Evolutionary conservation across 495 filamentous ascomycete species (phyloP).

Genomic region (Aspergillus sclerotioniger): DNA sequence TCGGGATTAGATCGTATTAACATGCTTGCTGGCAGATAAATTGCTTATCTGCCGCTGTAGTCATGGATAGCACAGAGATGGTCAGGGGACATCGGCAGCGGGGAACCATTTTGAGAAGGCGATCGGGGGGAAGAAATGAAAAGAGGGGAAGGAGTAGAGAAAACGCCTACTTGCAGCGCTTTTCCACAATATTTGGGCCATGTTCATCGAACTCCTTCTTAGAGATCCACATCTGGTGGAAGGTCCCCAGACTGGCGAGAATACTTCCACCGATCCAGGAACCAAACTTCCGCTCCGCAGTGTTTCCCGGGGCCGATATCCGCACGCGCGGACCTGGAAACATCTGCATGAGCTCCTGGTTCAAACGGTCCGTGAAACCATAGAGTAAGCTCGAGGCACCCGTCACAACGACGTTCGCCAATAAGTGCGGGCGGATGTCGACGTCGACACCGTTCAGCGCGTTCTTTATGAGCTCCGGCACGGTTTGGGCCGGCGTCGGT

Average conservation of each 20-base stretch:
- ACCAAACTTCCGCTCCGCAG: constrained; percentile 81
- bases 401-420: constrained; percentile 90
- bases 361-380: constrained; percentile 85
- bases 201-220: constrained; percentile 63
- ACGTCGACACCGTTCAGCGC: constrained; percentile 77
- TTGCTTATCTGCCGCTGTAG: too few relatives aligned
- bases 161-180: constrained; percentile 52
- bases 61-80: neutral
- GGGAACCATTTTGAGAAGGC: neutral
- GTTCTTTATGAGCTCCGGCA: constrained; percentile 76
- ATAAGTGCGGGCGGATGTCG: constrained; percentile 77
- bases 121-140: constrained; percentile 1
- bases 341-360: constrained; percentile 72
- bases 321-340: constrained; percentile 81
- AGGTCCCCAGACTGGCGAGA: constrained; percentile 92
- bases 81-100: neutral
- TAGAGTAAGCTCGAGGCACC: constrained; percentile 81
- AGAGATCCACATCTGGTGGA: constrained; percentile 99
- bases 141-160: neutral
- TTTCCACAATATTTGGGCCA: constrained; percentile 59
- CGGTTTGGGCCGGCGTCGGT: constrained; percentile 66
- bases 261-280: constrained; percentile 98
- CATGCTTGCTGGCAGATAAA: too few relatives aligned
- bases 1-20: too few relatives aligned
- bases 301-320: constrained; percentile 80